phyloP scores from a whole-genome alignment of 495 filamentous ascomycete species.

The Paragyromitra xinjiangensis region DNA sequence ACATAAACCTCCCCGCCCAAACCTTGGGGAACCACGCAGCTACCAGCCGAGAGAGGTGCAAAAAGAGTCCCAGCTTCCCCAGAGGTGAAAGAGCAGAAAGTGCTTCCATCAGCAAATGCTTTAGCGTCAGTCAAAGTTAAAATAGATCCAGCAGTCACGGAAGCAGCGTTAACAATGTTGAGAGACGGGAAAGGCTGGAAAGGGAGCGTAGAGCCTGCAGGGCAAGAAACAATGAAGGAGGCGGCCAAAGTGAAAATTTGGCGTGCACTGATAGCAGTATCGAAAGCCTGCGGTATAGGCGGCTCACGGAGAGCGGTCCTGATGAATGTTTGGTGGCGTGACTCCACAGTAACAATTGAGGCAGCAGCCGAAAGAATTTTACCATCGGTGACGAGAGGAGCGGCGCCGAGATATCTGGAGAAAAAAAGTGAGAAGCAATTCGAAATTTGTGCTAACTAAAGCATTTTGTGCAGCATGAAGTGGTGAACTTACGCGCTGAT shows the following conservation, averaged over 20 bases:
- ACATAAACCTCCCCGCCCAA: constrained; percentile 67
- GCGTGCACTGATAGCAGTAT: constrained; percentile 67
- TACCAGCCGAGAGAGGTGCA: constrained; percentile 62
- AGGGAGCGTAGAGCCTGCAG: constrained; percentile 66
- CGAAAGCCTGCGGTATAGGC: constrained; percentile 69
- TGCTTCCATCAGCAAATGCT: constrained; percentile 55
- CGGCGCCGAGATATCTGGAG: constrained; percentile 67
- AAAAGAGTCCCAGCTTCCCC: constrained; percentile 67
- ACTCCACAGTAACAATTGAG: constrained; percentile 69
- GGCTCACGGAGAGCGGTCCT: constrained; percentile 62
- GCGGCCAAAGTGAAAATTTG: constrained; percentile 71
- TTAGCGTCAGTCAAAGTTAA: constrained; percentile 60
- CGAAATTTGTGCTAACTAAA: background rate
- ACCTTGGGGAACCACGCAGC: constrained; percentile 63
- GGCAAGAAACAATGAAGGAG: constrained; percentile 70
- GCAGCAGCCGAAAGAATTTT: constrained; percentile 67
- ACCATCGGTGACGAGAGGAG: constrained; percentile 65
- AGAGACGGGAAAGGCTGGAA: constrained; percentile 68
- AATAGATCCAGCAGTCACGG: constrained; percentile 61
- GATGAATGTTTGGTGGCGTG: constrained; percentile 70
- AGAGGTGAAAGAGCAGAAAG: constrained; percentile 67
- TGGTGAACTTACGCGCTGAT: constrained; percentile 62
- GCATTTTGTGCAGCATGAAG: background rate
- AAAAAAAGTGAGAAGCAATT: constrained; percentile 2
- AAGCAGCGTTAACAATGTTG: constrained; percentile 62